phyloP scores from a whole-genome alignment of 495 filamentous ascomycete species.

The Barbatosphaeria neglecta region DNA sequence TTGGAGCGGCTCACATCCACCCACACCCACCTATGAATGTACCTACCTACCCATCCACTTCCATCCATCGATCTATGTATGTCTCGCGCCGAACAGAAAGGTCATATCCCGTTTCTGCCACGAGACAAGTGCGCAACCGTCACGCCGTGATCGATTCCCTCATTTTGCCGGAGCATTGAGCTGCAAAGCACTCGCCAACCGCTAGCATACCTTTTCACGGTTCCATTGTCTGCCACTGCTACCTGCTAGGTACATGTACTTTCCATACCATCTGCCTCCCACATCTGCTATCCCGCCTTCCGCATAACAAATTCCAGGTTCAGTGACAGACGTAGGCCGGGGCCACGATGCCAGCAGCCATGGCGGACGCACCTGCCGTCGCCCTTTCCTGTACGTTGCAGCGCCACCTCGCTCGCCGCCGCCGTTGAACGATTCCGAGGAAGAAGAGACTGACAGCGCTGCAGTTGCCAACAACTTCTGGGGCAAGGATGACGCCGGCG shows the following conservation, averaged over 20 bases:
- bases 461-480: conserved; percentile 87
- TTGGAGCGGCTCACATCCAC: background rate
- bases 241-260: no score
- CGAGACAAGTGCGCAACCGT: background rate
- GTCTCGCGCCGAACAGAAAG: background rate
- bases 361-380: conserved; percentile 28
- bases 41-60: no score
- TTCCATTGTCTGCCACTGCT: no score
- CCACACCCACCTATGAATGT: background rate
- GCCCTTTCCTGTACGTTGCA: conserved; percentile 31
- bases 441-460: background rate
- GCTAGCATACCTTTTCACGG: background rate
- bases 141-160: background rate
- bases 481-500: conserved; percentile 97
- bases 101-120: background rate
- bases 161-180: background rate
- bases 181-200: background rate
- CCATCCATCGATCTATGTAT: background rate
- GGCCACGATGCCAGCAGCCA: conserved; percentile 21
- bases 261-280: no score
- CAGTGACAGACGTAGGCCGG: no score
- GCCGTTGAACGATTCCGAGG: background rate
- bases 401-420: conserved; percentile 2
- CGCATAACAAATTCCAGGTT: no score
- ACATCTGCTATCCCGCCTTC: no score